Evolutionary conservation across 305 asterid species (phyloP).

Genomic region (Solanum hybrid): DNA sequence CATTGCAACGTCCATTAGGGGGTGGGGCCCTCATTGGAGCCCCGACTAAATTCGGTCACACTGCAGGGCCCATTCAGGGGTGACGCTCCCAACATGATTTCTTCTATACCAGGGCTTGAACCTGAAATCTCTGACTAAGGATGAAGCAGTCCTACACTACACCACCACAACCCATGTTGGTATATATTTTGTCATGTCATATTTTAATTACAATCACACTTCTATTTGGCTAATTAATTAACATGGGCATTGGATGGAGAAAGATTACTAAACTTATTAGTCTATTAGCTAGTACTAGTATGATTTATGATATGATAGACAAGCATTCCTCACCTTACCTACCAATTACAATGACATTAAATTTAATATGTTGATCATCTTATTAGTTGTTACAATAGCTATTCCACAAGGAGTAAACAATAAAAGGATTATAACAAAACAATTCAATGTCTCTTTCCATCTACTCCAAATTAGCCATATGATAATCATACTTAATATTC

Average conservation of each 20-base stretch:
- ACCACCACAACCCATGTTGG: not conserved
- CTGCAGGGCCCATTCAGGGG: accelerated
- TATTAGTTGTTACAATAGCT: not conserved
- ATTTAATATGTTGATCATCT: not conserved
- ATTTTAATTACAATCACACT: not conserved
- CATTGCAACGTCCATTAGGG: not conserved
- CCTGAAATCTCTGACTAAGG: not conserved
- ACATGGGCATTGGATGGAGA: not conserved
- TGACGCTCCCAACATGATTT: not conserved
- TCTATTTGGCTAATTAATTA: not conserved
- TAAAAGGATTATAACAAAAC: not conserved
- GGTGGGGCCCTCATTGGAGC: no score
- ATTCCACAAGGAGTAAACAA: not conserved
- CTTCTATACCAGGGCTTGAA: not conserved
- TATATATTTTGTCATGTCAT: not conserved
- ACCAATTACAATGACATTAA: constrained; percentile 9
- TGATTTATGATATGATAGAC: not conserved
- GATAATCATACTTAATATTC: not conserved
- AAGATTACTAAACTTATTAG: not conserved
- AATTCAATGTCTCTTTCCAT: not conserved
- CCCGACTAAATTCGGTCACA: no score
- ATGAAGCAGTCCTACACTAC: not conserved
- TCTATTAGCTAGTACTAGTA: not conserved
- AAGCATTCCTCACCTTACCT: not conserved
- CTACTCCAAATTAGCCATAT: not conserved